Percentiles rank a stretch among this genome's conserved stretches.
Conservation (phyloP, 805 yeast genomes). For the Myxozyma kluyveri region DNA sequence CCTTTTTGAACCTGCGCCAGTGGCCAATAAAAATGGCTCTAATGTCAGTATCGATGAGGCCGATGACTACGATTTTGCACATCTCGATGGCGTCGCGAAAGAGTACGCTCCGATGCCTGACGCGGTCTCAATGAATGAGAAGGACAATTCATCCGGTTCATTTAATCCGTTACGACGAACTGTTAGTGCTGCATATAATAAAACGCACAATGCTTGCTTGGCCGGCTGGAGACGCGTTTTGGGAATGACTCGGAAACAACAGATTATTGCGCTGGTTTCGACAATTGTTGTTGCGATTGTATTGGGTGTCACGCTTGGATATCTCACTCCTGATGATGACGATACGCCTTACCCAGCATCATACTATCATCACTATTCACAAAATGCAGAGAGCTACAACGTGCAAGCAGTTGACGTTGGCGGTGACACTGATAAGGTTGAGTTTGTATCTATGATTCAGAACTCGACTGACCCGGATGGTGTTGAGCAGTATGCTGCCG, state of each 20-base stretch:
- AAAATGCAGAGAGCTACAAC: slow-evolving; percentile 1
- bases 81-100: slow-evolving; percentile 30
- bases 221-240: slow-evolving; percentile 13
- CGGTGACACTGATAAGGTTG: slow-evolving; percentile 8
- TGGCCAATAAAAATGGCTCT: slow-evolving; percentile 15
- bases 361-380: slow-evolving; percentile 16
- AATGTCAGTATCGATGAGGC: slow-evolving; percentile 23
- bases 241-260: slow-evolving; percentile 19
- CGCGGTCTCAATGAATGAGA: slow-evolving; percentile 4
- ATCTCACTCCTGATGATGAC: slow-evolving; percentile 26
- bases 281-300: slow-evolving; percentile 20
- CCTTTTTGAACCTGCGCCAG: slow-evolving; percentile 26
- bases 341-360: slow-evolving; percentile 23
- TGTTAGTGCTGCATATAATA: neutral
- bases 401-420: slow-evolving; percentile 6
- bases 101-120: slow-evolving; percentile 20
- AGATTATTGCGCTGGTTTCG: slow-evolving; percentile 13
- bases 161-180: slow-evolving; percentile 10
- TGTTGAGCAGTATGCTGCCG: slow-evolving; percentile 3
- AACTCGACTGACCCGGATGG: slow-evolving; percentile 5
- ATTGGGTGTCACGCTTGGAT: slow-evolving; percentile 26
- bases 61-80: slow-evolving; percentile 26
- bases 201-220: neutral
- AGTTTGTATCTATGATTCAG: slow-evolving; percentile 2
- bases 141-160: neutral